Evolutionary conservation across 2,329 filamentous ascomycete species (phyloP).

Genomic region (Clarireedia hainanense): DNA sequence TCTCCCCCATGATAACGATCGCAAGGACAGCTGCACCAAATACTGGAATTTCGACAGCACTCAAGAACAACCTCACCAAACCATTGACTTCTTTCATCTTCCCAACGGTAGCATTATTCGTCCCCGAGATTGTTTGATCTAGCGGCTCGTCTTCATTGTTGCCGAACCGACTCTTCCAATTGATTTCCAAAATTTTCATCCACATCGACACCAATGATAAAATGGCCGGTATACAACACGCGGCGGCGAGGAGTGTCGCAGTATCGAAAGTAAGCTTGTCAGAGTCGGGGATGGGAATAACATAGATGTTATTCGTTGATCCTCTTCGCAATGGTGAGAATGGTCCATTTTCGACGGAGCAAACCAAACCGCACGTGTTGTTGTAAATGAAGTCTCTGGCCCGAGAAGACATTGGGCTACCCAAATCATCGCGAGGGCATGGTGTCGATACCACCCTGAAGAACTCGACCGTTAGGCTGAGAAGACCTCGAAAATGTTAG

Average conservation of each 20-base stretch:
- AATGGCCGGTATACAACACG: slow-evolving; percentile 57
- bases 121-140: slow-evolving; percentile 37
- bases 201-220: slow-evolving; percentile 54
- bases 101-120: slow-evolving; percentile 44
- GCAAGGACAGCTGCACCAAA: slow-evolving; percentile 51
- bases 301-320: slow-evolving; percentile 52
- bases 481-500: slow-evolving; percentile 35
- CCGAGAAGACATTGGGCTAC: slow-evolving; percentile 31
- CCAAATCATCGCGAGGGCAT: slow-evolving; percentile 37
- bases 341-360: slow-evolving; percentile 39
- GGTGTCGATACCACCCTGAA: slow-evolving; percentile 41
- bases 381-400: slow-evolving; percentile 37
- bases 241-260: slow-evolving; percentile 52
- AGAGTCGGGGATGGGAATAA: slow-evolving; percentile 49
- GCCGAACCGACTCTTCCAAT: slow-evolving; percentile 44
- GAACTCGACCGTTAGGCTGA: slow-evolving; percentile 58
- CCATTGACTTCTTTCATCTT: slow-evolving; percentile 48
- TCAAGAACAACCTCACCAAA: slow-evolving; percentile 45
- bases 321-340: slow-evolving; percentile 47
- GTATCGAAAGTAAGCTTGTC: slow-evolving; percentile 47
- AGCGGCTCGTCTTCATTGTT: slow-evolving; percentile 30
- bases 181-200: slow-evolving; percentile 56
- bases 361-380: slow-evolving; percentile 39
- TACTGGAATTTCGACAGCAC: slow-evolving; percentile 48
- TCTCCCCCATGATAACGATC: slow-evolving; percentile 53